A percentile compares a stretch with the other conserved stretches of the same genome.
Evolutionary conservation across 2,329 filamentous ascomycete species (phyloP).

Genomic region (Fusarium sp.): DNA sequence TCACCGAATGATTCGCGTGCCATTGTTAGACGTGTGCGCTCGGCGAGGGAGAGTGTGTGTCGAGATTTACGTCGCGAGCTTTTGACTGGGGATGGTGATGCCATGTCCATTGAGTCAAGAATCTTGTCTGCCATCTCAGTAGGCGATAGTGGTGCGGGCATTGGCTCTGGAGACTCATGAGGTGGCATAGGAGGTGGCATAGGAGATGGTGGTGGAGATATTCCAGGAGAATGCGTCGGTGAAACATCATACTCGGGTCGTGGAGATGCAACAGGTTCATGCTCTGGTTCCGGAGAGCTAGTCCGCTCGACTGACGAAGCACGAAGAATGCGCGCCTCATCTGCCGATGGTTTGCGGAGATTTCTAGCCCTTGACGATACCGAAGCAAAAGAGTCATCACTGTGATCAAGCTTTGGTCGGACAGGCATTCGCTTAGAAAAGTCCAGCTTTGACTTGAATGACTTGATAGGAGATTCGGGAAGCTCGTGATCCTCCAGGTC

Average conservation of each 20-base stretch:
- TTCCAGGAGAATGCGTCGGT: constrained; percentile 21
- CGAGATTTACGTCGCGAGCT: constrained; percentile 56
- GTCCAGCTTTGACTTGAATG: constrained; percentile 43
- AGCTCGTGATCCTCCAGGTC: constrained; percentile 63
- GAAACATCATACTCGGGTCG: constrained; percentile 21
- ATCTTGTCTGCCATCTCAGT: constrained; percentile 68
- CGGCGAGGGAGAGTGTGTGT: constrained; percentile 73
- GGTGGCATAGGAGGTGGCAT: constrained; percentile 10
- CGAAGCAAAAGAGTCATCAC: constrained; percentile 41
- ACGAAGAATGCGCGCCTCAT: constrained; percentile 37
- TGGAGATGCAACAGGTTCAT: constrained; percentile 34
- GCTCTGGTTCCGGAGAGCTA: constrained; percentile 37
- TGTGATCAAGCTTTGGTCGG: constrained; percentile 46
- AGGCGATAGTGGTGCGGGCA: constrained; percentile 29
- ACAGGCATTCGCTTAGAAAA: constrained; percentile 37
- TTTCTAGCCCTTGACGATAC: constrained; percentile 32
- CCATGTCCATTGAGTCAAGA: constrained; percentile 64
- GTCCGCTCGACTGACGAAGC: constrained; percentile 36
- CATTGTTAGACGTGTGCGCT: constrained; percentile 87
- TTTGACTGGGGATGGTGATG: constrained; percentile 69
- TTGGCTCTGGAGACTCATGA: constrained; percentile 22
- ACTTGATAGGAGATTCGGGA: constrained; percentile 39
- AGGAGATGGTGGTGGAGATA: constrained; percentile 10
- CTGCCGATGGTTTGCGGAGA: constrained; percentile 35
- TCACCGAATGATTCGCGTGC: constrained; percentile 64